Evolutionary conservation across 768 basidiomycete genomes (phyloP).

Genomic region (Dacryopinax primogenitus): DNA sequence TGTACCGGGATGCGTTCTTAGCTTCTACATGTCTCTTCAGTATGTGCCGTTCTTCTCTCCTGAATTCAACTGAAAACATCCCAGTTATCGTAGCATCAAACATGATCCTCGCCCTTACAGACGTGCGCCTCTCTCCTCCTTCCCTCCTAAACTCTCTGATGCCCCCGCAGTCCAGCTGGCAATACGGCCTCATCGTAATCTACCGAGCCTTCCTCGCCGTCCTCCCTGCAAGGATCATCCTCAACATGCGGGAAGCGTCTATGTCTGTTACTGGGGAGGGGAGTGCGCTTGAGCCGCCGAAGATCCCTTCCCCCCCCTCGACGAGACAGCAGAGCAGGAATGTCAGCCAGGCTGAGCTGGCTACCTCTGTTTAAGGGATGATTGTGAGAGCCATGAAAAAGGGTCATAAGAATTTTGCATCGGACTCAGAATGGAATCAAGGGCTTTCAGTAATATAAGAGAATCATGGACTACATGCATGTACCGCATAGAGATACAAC

Average conservation of each 20-base stretch:
- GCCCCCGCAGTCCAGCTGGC: neutral
- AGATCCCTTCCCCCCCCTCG: neutral
- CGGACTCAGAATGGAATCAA: no score
- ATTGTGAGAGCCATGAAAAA: neutral
- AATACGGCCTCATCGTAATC: constrained; percentile 4
- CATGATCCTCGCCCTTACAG: neutral
- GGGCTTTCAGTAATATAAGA: no score
- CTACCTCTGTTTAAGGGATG: neutral
- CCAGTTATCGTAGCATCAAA: neutral
- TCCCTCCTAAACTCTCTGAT: neutral
- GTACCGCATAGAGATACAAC: neutral
- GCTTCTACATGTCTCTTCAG: neutral
- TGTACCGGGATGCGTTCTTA: constrained; percentile 2
- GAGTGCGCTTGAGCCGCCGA: neutral
- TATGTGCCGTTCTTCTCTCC: neutral
- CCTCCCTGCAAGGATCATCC: neutral
- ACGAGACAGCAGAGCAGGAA: neutral
- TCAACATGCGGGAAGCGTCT: neutral
- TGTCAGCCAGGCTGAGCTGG: neutral
- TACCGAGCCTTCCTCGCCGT: neutral
- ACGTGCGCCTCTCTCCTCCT: neutral
- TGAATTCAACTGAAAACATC: neutral
- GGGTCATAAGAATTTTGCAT: no score
- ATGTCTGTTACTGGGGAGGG: neutral
- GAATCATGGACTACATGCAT: no score